Evolutionary conservation across 2,329 filamentous ascomycete species (phyloP).

Genomic region (Geosmithia putterillii): DNA sequence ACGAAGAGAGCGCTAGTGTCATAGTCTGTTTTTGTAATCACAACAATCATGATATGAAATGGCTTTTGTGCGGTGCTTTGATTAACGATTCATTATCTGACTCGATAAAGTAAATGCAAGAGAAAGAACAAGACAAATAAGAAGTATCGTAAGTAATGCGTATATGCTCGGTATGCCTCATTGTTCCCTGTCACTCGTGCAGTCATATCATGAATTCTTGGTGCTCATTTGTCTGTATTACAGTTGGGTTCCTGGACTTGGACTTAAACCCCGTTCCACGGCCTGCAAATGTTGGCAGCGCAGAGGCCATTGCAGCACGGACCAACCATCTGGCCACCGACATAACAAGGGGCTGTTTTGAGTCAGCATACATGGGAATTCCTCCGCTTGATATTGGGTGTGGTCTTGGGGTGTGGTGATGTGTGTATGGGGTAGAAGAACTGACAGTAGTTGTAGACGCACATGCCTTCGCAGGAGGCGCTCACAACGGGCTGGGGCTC

Average conservation of each 20-base stretch:
- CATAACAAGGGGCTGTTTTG: background rate
- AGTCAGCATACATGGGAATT: too few species aligned
- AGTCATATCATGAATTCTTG: background rate
- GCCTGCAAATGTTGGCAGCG: slow-evolving; percentile 25
- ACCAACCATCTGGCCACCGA: slow-evolving; percentile 15
- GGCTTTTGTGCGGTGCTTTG: too few species aligned
- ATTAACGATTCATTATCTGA: background rate
- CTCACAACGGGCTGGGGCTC: slow-evolving; percentile 28
- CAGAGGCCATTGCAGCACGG: slow-evolving; percentile 31
- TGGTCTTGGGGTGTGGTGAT: too few species aligned
- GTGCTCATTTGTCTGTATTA: too few species aligned
- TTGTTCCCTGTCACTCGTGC: background rate
- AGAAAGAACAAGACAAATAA: background rate
- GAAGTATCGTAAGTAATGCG: background rate
- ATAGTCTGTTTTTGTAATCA: too few species aligned
- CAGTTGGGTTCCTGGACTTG: too few species aligned
- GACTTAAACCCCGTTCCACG: slow-evolving; percentile 14
- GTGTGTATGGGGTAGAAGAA: background rate
- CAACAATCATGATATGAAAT: background rate
- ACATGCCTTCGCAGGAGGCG: slow-evolving; percentile 29
- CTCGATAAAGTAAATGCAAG: background rate
- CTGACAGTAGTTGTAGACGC: slow-evolving; percentile 25
- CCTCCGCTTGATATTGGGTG: too few species aligned
- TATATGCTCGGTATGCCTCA: background rate
- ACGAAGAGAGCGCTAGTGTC: too few species aligned